Evolutionary conservation across 169 alveolate genomes (phyloP).

Genomic region (Theileria annulata): DNA sequence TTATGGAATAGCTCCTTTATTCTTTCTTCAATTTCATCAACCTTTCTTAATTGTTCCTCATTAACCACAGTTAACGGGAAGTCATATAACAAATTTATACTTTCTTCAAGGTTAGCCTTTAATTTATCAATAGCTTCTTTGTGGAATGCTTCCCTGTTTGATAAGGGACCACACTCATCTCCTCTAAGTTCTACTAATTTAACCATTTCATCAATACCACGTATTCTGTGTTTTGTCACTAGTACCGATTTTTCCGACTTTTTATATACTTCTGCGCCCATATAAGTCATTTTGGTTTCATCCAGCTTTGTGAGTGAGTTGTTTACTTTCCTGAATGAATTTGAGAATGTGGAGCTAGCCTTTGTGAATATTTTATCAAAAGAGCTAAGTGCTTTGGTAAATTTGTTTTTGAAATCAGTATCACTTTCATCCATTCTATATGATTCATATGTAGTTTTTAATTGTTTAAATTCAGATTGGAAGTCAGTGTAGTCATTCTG

Average conservation of each 20-base stretch:
- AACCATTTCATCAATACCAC: conserved; percentile 1
- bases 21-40: not conserved
- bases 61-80: not conserved
- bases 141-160: conserved; percentile 18
- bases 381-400: not conserved
- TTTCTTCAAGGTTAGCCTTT: not conserved
- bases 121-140: not conserved
- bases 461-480: not conserved
- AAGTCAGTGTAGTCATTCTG: not conserved
- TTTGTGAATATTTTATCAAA: conserved; percentile 38
- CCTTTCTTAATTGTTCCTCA: conserved; percentile 7
- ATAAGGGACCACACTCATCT: conserved; percentile 22
- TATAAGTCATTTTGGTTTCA: conserved; percentile 6
- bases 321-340: conserved; percentile 40
- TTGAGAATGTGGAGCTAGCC: conserved; percentile 45
- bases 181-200: conserved; percentile 11
- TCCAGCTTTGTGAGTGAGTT: conserved; percentile 51
- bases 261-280: conserved; percentile 15
- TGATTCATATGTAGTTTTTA: not conserved
- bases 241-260: not conserved
- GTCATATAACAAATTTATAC: not conserved
- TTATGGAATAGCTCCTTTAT: not conserved
- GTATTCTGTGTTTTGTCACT: not conserved
- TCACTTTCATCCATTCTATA: not conserved
- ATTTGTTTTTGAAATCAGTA: not conserved